Percentiles rank a stretch among this genome's conserved stretches.
These are phyloP conservation scores for Colletotrichum plurivorum DNA, from an alignment of 2,329 filamentous ascomycete species.

Conservation along the genomic window DNA sequence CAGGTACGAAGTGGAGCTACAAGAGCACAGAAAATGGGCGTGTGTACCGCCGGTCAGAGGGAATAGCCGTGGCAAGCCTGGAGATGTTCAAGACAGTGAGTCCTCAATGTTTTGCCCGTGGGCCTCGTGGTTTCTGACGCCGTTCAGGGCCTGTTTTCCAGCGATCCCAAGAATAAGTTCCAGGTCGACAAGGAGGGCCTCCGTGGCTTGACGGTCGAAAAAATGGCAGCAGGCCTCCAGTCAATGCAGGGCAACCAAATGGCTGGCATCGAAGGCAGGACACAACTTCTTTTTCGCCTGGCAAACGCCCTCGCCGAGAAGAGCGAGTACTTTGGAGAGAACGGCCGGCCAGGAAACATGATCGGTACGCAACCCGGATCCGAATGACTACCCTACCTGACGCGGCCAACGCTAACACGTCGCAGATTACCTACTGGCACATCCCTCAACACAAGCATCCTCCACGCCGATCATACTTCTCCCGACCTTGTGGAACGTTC, in stretches of 20 bases:
- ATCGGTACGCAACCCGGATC: slow-evolving; percentile 74
- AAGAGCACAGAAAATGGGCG: slow-evolving; percentile 91
- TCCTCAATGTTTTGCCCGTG: slow-evolving; percentile 4
- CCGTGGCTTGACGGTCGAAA: slow-evolving; percentile 79
- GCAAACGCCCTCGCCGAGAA: slow-evolving; percentile 82
- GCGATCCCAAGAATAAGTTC: slow-evolving; percentile 83
- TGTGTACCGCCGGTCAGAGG: slow-evolving; percentile 87
- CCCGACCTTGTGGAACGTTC: slow-evolving; percentile 89
- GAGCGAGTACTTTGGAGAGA: slow-evolving; percentile 85
- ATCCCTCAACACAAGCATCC: slow-evolving; percentile 89
- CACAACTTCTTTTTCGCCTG: slow-evolving; percentile 82
- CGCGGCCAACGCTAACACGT: slow-evolving; percentile 41
- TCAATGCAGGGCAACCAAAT: slow-evolving; percentile 85
- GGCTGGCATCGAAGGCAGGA: slow-evolving; percentile 87
- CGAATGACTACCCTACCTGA: not conserved
- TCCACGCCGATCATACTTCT: slow-evolving; percentile 90
- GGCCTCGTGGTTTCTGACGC: not conserved
- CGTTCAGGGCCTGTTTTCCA: slow-evolving; percentile 83
- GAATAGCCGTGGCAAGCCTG: slow-evolving; percentile 80
- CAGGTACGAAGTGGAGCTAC: slow-evolving; percentile 92
- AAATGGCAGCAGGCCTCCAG: slow-evolving; percentile 86
- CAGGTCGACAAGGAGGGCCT: slow-evolving; percentile 92
- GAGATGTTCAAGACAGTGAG: slow-evolving; percentile 91
- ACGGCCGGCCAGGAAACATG: slow-evolving; percentile 93
- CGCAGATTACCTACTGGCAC: slow-evolving; percentile 91